Percentiles rank a stretch among this genome's conserved stretches.
Evolutionary conservation across 257 asterid genomes (phyloP).

Genomic region (Perilla frutescens): DNA sequence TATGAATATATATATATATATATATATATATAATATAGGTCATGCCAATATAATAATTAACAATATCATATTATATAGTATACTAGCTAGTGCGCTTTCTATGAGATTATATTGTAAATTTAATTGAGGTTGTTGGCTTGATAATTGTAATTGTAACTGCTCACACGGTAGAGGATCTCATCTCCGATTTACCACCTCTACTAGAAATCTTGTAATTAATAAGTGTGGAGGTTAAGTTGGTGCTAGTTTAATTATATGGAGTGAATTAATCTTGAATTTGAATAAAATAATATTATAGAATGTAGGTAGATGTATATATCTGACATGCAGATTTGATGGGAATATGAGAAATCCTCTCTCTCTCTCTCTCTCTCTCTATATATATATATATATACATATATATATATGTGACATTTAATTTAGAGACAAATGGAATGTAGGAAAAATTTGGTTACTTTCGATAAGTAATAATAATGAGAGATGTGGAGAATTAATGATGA

Average conservation of each 20-base stretch:
- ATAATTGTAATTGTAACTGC: too few species aligned
- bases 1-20: background rate
- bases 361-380: too few species aligned
- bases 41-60: too few species aligned
- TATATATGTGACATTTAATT: background rate
- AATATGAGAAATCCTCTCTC: constrained; percentile 28
- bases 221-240: too few species aligned
- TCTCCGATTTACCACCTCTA: too few species aligned
- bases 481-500: constrained; percentile 32
- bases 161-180: too few species aligned
- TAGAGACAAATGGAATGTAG: constrained; percentile 33
- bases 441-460: constrained; percentile 28
- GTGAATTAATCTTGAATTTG: background rate
- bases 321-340: constrained; percentile 31
- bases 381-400: too few species aligned
- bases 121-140: too few species aligned
- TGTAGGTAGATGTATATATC: background rate
- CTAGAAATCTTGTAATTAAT: background rate
- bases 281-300: background rate
- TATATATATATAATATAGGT: background rate
- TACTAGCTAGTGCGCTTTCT: too few species aligned
- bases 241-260: too few species aligned
- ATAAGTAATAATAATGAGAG: constrained; percentile 21
- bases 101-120: too few species aligned
- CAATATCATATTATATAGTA: too few species aligned